Base-by-base conservation (phyloP, 352 stramenopile species). In the Peronospora tabacina region DNA sequence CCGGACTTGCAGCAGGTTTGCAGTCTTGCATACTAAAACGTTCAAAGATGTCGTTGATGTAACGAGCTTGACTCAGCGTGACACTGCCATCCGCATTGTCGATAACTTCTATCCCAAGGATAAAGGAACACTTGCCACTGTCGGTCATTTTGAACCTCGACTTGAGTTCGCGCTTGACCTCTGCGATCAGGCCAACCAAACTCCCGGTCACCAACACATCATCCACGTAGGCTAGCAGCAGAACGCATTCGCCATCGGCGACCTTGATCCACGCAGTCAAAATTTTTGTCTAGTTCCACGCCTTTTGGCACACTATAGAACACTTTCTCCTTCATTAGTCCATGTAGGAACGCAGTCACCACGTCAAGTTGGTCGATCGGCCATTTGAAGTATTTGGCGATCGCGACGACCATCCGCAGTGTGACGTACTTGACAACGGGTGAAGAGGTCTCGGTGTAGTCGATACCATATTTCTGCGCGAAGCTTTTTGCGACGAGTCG, bases 391-490 rank as follows among this genome's bases (percentile, higher is more conserved):
- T 30, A 38, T 22, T 36, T 20, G 26, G 13, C 7, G 5, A 55
- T 19, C 3, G 6, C 19, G 9, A 43, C 37, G 0, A 53, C 24
- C 15, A 45, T 53, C 15, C 36, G 24, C n/a, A 45, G 26, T 3
- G 36, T 52, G n/a, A 52, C 35, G 10, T 41, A 41, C 17, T 41
- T 41, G 36, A 41, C 36, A 5, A 41, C 36, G 15, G 36, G 36
- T 8, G 36, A 41, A 9, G 28, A 41, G 11, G 36, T 53, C 16
- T 54, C 44, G 0, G 55, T 46, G 30, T 57, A 72, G 44, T 75
- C 58, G 29, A 65, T 59, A 3, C 65, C 57, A n/a, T 51, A 62
- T 28, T 66, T 61, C 49, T 68, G 59, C 26, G 16, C 28, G 13
- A 55, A 61, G 2, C 39, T 39, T 3, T 51, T 61, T 11, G 7